These are phyloP conservation scores for Hamigera avellanea DNA, from an alignment of 495 filamentous ascomycete genomes.

Conservation along the genomic window DNA sequence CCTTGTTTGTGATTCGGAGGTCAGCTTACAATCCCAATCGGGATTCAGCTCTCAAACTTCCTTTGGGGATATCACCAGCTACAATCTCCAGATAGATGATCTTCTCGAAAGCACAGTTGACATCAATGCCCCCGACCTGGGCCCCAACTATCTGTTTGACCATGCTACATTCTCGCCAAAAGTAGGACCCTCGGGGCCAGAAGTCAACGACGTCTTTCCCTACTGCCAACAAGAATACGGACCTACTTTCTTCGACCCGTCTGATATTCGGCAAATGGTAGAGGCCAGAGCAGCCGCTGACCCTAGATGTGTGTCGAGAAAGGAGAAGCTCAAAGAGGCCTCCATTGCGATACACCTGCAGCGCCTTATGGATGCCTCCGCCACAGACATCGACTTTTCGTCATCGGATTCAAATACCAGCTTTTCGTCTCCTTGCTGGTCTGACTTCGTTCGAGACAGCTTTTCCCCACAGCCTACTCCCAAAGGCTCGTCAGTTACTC, in stretches of 20 bases:
- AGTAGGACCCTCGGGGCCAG: conserved; percentile 4
- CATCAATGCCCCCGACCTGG: conserved; percentile 10
- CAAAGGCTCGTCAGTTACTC: conserved; percentile 9
- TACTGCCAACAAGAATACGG: conserved; percentile 3
- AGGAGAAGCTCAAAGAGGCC: conserved; percentile 35
- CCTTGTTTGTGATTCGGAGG: conserved; percentile 13
- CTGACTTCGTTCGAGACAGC: conserved; percentile 19
- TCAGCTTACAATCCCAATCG: conserved; percentile 11
- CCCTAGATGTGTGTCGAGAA: conserved; percentile 19
- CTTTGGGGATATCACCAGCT: conserved; percentile 19
- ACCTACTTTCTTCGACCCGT: conserved; percentile 9
- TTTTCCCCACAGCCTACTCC: conserved; percentile 10
- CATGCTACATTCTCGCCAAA: conserved; percentile 2
- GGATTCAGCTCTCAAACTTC: conserved; percentile 11
- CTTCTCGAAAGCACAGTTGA: conserved; percentile 13
- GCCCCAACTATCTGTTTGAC: conserved; percentile 14
- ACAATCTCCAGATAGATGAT: conserved; percentile 11
- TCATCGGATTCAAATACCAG: conserved; percentile 20
- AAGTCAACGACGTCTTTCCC: neutral
- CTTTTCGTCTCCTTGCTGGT: conserved; percentile 28
- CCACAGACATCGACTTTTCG: conserved; percentile 18
- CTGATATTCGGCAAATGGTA: conserved; percentile 24
- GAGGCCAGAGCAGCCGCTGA: conserved; percentile 30
- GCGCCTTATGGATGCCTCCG: conserved; percentile 21
- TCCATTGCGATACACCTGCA: conserved; percentile 32